Evolutionary conservation across 495 filamentous ascomycete genomes (phyloP), one percentile per base, ranked within the genome.

Genomic region (Podospora pseudocomata): DNA sequence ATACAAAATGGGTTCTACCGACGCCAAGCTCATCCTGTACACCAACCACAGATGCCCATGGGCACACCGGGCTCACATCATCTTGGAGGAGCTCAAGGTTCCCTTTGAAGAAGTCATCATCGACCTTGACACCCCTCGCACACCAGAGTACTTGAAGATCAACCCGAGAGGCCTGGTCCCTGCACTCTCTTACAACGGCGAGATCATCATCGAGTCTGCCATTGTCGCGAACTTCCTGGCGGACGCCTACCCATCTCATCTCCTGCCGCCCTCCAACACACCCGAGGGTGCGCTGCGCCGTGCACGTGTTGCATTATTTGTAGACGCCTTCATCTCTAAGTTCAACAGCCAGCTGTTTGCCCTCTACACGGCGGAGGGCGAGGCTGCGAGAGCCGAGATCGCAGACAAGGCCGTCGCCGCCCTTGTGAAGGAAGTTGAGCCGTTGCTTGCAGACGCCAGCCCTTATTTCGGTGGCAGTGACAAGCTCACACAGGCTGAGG

Each of bases 101-200:
- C 85, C 89, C 1, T 95, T 87, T 70, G 88, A 94, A 69, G 90
- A 94, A 71, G 90, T 93, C 71, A 88, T 87, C 64, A 93, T 97
- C 75, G 89, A 93, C 74, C 83, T 97, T 59, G 72, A 77, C 70
- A 84, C 72, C 4, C 93, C 93, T 0, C 88, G 92, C 11, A 91
- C 91, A 62, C 81, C 86, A n/a, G 93, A 91, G 85, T 96, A 96
- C 77, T 86, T 96, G 4, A 83, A 91, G 61, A 81, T 97, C 75
- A 97, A 96, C 80, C 93, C 92, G 73, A 88, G 91, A 59, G 93
- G 93, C 30, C 85, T 93, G 18, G 92, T 97, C 54, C 93, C 93
- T 28, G 80, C 86, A 0, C 72, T 96, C 26, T 86, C 85, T 39
- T 90, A 91, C 80, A 85, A 89, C 68, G 89, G 87, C 72, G 76